These are phyloP conservation scores for Rhynchospora breviuscula DNA, from an alignment of 176 grass and related monocot species.

Conservation along the genomic window DNA sequence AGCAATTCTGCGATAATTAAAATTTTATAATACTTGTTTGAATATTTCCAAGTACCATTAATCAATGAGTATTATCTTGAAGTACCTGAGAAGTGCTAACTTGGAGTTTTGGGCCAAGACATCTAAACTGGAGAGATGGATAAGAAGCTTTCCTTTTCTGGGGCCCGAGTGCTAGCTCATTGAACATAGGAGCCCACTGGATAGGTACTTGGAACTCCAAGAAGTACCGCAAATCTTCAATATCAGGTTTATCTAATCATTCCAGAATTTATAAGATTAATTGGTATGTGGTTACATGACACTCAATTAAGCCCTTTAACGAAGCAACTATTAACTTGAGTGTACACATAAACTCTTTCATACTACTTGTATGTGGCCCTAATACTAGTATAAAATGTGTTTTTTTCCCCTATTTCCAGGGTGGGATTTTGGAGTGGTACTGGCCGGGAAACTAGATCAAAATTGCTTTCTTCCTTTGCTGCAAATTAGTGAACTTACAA, in stretches of 20 bases:
- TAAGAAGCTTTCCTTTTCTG: conserved; percentile 79
- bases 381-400: background rate
- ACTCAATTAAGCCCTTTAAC: background rate
- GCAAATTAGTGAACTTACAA: conserved; percentile 51
- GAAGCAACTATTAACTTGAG: background rate
- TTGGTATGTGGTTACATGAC: too few relatives aligned
- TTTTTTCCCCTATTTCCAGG: background rate
- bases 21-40: background rate
- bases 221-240: conserved; percentile 70
- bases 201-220: conserved; percentile 95
- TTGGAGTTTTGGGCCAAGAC: conserved; percentile 76
- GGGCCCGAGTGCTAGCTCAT: conserved; percentile 74
- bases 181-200: conserved; percentile 90
- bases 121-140: conserved; percentile 83
- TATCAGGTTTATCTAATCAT: conserved; percentile 85
- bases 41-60: background rate
- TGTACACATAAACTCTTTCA: background rate
- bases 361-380: background rate
- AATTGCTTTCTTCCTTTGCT: background rate
- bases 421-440: background rate
- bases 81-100: conserved; percentile 89
- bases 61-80: background rate
- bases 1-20: background rate
- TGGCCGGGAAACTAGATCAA: background rate
- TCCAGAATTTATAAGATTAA: background rate